Conservation (phyloP, 2,329 filamentous ascomycete genomes). For the Byssochlamys sp. region DNA sequence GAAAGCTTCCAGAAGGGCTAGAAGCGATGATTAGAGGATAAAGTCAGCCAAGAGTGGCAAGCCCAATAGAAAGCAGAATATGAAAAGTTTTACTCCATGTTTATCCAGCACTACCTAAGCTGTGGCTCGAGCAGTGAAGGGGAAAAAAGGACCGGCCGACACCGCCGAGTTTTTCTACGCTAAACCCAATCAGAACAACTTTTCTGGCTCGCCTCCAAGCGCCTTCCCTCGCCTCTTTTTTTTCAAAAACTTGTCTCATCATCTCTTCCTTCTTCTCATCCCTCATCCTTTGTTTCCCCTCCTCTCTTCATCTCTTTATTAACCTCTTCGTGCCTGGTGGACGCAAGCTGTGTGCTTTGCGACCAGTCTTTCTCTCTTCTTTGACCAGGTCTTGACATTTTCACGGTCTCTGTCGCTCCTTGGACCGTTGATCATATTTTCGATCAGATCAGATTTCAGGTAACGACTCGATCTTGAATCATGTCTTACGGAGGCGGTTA, state of each 20-base stretch:
- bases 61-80: neutral
- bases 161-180: slow-evolving; percentile 6
- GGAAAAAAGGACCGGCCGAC: neutral
- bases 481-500: slow-evolving; percentile 60
- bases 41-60: neutral
- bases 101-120: neutral
- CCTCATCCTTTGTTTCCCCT: neutral
- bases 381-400: neutral
- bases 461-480: slow-evolving; percentile 16
- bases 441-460: neutral
- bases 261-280: slow-evolving; percentile 5
- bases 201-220: slow-evolving; percentile 16
- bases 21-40: neutral
- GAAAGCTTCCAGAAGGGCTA: neutral
- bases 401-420: neutral
- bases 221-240: slow-evolving; percentile 20
- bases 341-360: neutral
- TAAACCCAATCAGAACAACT: slow-evolving; percentile 19
- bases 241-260: slow-evolving; percentile 5
- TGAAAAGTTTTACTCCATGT: neutral
- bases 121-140: slow-evolving; percentile 2
- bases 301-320: slow-evolving; percentile 4
- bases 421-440: neutral
- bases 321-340: slow-evolving; percentile 1
- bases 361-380: slow-evolving; percentile 6